Evolutionary conservation across 257 asterid genomes (phyloP), one percentile per base, ranked within the genome.

Genomic region (Salvia rosmarinus): DNA sequence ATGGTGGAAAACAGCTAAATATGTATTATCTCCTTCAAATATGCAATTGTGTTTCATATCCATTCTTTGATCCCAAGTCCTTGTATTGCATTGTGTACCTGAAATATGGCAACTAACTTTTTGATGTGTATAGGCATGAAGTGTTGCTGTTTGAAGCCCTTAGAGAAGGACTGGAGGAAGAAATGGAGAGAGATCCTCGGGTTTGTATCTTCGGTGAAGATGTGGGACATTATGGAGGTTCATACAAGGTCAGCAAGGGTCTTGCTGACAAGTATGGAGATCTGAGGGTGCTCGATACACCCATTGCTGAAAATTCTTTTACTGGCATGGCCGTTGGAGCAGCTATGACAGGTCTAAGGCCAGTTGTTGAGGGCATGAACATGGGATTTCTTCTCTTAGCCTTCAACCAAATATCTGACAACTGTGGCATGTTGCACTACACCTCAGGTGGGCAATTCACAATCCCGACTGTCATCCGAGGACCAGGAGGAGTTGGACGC

Each of bases 401-500:
- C 64, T 90, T 90, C 67, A 90, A 90, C 79, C 97, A 88, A 64
- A 90, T 90, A 63, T 90, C 97, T 10, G 82, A 88, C 82, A 90
- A 90, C 81, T 90, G 97, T 13, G 96, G 97, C 59, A 90, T 90
- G 97, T 86, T 90, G 34, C 97, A 90, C 83, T 90, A 90, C 79
- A 90, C 97, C 55, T 90, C 96, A 37, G 97, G 96, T 49, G 97
- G 97, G 59, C 96, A 90, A 80, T 90, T 88, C 68, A 90, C 80
- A 35, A 90, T 90, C 12, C 97, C 97, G 5, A 70, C 83, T 3
- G 96, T 90, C 42, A 87, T 90, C 81, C 90, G 97, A 9, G 97
- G 97, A 2, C 97, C 97, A 5, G 97, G 97, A 42, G 97, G 97
- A 30, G 97, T 90, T 5, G 97, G 97, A 9, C 87, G 95, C 54